phyloP scores from a whole-genome alignment of 495 filamentous ascomycete genomes.

The Daldinia childiae region DNA sequence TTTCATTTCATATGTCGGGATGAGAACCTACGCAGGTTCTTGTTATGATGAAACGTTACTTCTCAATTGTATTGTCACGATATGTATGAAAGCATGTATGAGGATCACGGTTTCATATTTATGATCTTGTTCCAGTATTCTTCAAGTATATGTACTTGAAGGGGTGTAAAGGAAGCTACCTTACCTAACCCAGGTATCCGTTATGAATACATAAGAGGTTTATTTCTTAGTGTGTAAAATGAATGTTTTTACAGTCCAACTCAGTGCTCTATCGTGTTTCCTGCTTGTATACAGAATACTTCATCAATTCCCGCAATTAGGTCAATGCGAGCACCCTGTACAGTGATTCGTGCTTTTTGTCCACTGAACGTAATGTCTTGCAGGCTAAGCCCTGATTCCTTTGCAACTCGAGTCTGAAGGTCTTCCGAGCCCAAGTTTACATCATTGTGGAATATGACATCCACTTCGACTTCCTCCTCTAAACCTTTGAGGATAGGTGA shows the following conservation, averaged over 20 bases:
- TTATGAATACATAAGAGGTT: not conserved
- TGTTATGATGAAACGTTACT: not conserved
- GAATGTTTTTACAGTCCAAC: not conserved
- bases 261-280: not conserved
- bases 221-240: not conserved
- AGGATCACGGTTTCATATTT: constrained; percentile 17
- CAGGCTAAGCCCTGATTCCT: no score
- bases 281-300: not conserved
- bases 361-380: no score
- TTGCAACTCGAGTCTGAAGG: no score
- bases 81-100: constrained; percentile 35
- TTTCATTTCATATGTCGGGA: constrained; percentile 16
- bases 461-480: no score
- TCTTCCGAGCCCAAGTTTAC: no score
- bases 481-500: no score
- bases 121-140: constrained; percentile 2
- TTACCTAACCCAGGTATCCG: not conserved
- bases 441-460: no score
- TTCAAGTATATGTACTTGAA: constrained; percentile 7
- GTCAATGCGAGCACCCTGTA: no score
- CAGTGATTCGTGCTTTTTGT: no score
- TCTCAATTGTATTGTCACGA: constrained; percentile 28
- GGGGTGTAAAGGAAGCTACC: not conserved
- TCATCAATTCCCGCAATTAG: no score
- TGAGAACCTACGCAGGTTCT: not conserved